Base-by-base conservation (phyloP, 371 early-diverging fungal species). In the Edhazardia aedis region DNA sequence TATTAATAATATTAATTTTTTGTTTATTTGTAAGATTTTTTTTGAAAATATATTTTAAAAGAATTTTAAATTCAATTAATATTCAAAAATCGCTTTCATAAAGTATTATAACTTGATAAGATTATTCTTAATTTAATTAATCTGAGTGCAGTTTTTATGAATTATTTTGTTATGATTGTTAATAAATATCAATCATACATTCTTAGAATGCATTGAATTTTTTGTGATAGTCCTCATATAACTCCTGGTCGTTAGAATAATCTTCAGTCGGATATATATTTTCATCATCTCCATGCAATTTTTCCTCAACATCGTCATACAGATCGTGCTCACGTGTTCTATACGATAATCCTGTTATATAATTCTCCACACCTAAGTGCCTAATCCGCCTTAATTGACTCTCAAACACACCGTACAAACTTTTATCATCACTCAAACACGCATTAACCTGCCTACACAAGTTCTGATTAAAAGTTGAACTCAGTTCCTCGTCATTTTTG, bases 231-330 rank as follows among this genome's bases (percentile, higher is more conserved):
- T 47, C 47, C 6, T 18, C 14, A n/a, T 22, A 47, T 4, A 47
- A 25, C 11, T 47, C 47, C 25, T 47, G 4, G n/a, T 47, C 47
- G 24, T 47, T 47, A n/a, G 47, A 47, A 11, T 47, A 47, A 19
- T 47, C 47, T 0, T 47, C 47, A 6, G 47, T 47, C n/a, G 47
- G 47, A 47, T 18, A 21, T 22, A 25, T 25, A 18, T 18, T 30
- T 6, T 22, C n/a, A 18, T 25, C 27, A n/a, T 47, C 30, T 47
- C 47, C 30, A 19, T 21, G 25, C 23, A 9, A n/a, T 21, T 27
- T n/a, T 30, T 22, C 16, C 4, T 47, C 18, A 25, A 22, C 23
- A 22, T 47, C 47, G 24, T 47, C 47, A 25, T 27, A 22, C 21
- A 22, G 19, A 19, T 47, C 47, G 11, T 47, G 47, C 11, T 18